Evolutionary conservation across 495 filamentous ascomycete genomes (phyloP).

Genomic region (Penicillium riverlandense): DNA sequence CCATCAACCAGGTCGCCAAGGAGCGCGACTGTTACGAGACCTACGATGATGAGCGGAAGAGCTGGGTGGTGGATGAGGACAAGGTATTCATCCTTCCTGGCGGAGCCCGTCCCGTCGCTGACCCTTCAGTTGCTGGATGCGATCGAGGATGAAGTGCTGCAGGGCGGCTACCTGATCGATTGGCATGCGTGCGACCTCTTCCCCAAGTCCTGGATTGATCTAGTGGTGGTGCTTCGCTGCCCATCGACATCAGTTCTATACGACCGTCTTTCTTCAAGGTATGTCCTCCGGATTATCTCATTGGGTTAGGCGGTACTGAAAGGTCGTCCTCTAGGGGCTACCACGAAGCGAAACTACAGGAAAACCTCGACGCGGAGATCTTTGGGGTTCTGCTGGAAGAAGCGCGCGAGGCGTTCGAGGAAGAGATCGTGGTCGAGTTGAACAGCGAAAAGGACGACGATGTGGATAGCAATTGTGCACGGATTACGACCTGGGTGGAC

Average conservation of each 20-base stretch:
- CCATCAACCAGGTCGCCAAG: slow-evolving; percentile 87
- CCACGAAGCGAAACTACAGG: slow-evolving; percentile 78
- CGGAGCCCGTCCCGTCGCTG: neutral
- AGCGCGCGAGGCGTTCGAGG: slow-evolving; percentile 77
- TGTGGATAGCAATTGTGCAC: slow-evolving; percentile 77
- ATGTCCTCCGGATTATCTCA: neutral
- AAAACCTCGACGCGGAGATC: slow-evolving; percentile 96
- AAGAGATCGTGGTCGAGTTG: slow-evolving; percentile 86
- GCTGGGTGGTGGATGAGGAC: slow-evolving; percentile 95
- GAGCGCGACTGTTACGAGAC: slow-evolving; percentile 74
- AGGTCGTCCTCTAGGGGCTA: slow-evolving; percentile 51
- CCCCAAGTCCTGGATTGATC: slow-evolving; percentile 87
- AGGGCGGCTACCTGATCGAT: slow-evolving; percentile 87
- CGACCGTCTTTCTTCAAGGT: slow-evolving; percentile 73
- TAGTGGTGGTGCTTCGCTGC: slow-evolving; percentile 85
- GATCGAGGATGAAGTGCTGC: slow-evolving; percentile 72
- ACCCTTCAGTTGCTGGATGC: slow-evolving; percentile 68
- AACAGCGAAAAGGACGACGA: slow-evolving; percentile 74
- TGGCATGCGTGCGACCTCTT: slow-evolving; percentile 99
- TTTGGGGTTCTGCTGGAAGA: slow-evolving; percentile 92
- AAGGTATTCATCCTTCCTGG: slow-evolving; percentile 50
- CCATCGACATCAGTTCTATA: slow-evolving; percentile 67
- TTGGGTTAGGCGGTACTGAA: neutral
- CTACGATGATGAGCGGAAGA: slow-evolving; percentile 75
- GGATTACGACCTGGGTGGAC: slow-evolving; percentile 74